A percentile compares a stretch with the other conserved stretches of the same genome.
Evolutionary conservation across 305 asterid species (phyloP).

Genomic region (Solanum hybrid): DNA sequence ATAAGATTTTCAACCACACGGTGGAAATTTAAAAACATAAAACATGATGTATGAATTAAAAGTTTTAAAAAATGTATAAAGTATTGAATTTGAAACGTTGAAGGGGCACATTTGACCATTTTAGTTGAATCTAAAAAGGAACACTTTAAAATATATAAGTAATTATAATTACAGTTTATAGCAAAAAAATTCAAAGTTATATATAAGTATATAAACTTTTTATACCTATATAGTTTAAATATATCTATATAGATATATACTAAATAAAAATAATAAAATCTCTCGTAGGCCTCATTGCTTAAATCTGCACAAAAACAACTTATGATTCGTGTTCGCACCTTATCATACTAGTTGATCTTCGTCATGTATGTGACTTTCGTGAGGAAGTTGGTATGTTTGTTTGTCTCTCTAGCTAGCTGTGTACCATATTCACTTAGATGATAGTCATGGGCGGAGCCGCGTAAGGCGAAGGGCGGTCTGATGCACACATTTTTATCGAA

Average conservation of each 20-base stretch:
- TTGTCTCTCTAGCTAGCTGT: neutral
- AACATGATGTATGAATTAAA: neutral
- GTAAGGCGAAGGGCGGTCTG: no score
- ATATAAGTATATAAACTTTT: neutral
- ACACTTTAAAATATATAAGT: neutral
- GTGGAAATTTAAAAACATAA: neutral
- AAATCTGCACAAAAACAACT: neutral
- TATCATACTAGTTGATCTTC: no score
- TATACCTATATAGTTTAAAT: neutral
- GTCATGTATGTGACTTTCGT: no score
- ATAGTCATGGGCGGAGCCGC: no score
- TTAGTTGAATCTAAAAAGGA: neutral
- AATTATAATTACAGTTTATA: neutral
- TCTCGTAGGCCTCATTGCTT: neutral
- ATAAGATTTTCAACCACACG: neutral
- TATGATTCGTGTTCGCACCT: neutral
- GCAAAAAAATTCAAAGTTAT: neutral
- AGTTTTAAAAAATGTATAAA: neutral
- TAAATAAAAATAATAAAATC: neutral
- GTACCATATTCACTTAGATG: no score
- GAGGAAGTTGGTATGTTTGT: neutral
- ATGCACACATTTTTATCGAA: no score
- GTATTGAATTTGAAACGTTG: neutral
- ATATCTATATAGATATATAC: neutral
- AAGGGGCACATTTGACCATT: neutral